phyloP scores from a whole-genome alignment of 441 rosid species.

The Pelargonium fulgidum region DNA sequence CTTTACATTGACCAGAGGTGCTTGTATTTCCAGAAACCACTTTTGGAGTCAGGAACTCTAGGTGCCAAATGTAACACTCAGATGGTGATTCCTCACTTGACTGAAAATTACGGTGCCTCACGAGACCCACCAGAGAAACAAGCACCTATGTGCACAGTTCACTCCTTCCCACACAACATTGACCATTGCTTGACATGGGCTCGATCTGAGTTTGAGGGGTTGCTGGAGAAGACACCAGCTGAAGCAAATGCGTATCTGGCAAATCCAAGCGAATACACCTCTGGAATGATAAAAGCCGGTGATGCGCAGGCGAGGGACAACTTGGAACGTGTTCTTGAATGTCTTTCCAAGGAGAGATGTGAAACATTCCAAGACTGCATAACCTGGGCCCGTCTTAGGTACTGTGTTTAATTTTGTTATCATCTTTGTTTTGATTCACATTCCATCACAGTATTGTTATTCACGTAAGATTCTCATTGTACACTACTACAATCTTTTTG shows the following conservation, averaged over 20 bases:
- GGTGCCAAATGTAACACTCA: constrained; percentile 90
- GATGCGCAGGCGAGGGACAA: constrained; percentile 91
- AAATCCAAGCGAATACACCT: constrained; percentile 58
- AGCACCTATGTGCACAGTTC: constrained; percentile 94
- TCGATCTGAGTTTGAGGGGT: constrained; percentile 89
- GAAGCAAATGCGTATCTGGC: constrained; percentile 79
- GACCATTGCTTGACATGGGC: constrained; percentile 97
- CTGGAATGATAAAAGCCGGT: constrained; percentile 68
- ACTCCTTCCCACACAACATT: constrained; percentile 90
- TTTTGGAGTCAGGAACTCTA: constrained; percentile 85
- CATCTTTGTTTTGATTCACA: not conserved
- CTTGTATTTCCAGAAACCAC: constrained; percentile 91
- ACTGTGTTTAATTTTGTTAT: constrained; percentile 11
- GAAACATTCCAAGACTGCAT: constrained; percentile 70
- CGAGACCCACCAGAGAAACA: constrained; percentile 93
- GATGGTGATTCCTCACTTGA: constrained; percentile 80
- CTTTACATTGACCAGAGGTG: constrained; percentile 83
- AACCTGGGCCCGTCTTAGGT: constrained; percentile 83
- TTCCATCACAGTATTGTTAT: not conserved
- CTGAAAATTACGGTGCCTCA: constrained; percentile 91
- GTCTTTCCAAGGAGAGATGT: constrained; percentile 74
- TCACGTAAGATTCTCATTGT: not conserved
- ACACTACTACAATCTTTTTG: constrained; percentile 1
- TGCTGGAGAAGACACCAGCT: constrained; percentile 80
- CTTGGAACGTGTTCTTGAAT: constrained; percentile 73